Base-by-base conservation (phyloP, 2,329 filamentous ascomycete species). In the Cytospora mali region DNA sequence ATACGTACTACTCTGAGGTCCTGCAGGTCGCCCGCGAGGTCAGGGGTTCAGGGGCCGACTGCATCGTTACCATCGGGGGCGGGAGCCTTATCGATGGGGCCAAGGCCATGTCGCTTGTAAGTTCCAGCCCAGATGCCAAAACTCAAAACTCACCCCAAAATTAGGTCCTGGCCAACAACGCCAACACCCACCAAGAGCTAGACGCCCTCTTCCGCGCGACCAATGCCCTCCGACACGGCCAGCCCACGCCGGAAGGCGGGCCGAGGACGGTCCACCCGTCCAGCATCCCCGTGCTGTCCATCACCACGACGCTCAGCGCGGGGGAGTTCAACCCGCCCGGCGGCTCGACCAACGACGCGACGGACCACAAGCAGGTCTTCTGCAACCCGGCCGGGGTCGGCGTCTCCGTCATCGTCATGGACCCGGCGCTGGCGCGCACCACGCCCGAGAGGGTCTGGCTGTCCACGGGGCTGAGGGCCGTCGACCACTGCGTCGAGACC, bases 401-500 rank as follows among this genome's bases (percentile, higher is more conserved):
- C 1, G 76, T 81, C 0, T 69, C 75, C 18, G 74, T 86, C 18
- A 73, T 85, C 10, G 78, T 84, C 25, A 75, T 84, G 10, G 82
- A 84, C 62, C 78, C 83, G 0, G 71, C 74, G 10, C 72, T 85
- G 4, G 76, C 75, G 4, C 67, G 72, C 13, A 79, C 78, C 2
- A 83, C 81, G 0, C 83, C 83, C 0, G 71, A 75, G 11, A 70
- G 72, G 9, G 75, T 82, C 29, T 85, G 81, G 82, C 70, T 84
- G 4, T 78, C 76, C 48, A 82, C 80, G 0, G 83, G 83, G 0
- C 73, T 86, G 14, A 74, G 82, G 16, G 78, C 79, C 0, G 75
- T 85, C 0, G 82, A 85, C 66, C 82, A 84, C 67, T 84, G 81
- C 62, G 77, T 85, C 2, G 82, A 85, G 70, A 79, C 78, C 4